Conservation (phyloP, 2,329 filamentous ascomycete species). For the Cladophialophora exuberans region DNA sequence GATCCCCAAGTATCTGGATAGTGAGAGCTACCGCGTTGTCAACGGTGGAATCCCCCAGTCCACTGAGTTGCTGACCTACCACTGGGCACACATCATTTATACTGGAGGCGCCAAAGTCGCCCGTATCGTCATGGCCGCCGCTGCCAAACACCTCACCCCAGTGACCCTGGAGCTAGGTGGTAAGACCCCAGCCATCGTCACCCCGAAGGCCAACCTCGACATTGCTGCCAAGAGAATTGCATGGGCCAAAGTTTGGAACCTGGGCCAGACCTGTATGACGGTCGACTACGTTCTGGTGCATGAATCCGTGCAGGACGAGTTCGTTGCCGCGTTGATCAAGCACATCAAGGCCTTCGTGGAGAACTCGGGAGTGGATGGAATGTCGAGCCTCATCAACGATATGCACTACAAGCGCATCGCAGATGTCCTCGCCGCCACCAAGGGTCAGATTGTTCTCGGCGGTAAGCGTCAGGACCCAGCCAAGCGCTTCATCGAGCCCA, state of each 20-base stretch:
- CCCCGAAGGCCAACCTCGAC: conserved; percentile 42
- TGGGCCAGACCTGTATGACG: conserved; percentile 46
- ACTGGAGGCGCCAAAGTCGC: conserved; percentile 47
- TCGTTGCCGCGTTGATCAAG: conserved; percentile 40
- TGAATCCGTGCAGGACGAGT: conserved; percentile 42
- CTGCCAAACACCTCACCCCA: conserved; percentile 50
- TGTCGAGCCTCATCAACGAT: conserved; percentile 46
- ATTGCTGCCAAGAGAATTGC: conserved; percentile 48
- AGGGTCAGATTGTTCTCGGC: conserved; percentile 43
- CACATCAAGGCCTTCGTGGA: conserved; percentile 39
- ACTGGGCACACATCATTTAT: conserved; percentile 52
- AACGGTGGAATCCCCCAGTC: conserved; percentile 45
- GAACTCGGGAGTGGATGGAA: conserved; percentile 32
- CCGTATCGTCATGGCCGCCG: conserved; percentile 44
- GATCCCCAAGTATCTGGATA: conserved; percentile 49
- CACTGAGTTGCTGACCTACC: conserved; percentile 40
- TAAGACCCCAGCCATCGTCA: conserved; percentile 50
- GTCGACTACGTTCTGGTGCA: conserved; percentile 52
- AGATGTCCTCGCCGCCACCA: conserved; percentile 40
- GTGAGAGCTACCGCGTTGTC: conserved; percentile 40
- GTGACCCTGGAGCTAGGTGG: conserved; percentile 52
- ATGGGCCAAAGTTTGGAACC: conserved; percentile 47
- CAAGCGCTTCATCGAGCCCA: conserved; percentile 42
- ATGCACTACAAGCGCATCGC: conserved; percentile 47
- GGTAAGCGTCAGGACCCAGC: conserved; percentile 36